Conservation (phyloP, 441 rosid genomes). For the Mallotus japonicus region DNA sequence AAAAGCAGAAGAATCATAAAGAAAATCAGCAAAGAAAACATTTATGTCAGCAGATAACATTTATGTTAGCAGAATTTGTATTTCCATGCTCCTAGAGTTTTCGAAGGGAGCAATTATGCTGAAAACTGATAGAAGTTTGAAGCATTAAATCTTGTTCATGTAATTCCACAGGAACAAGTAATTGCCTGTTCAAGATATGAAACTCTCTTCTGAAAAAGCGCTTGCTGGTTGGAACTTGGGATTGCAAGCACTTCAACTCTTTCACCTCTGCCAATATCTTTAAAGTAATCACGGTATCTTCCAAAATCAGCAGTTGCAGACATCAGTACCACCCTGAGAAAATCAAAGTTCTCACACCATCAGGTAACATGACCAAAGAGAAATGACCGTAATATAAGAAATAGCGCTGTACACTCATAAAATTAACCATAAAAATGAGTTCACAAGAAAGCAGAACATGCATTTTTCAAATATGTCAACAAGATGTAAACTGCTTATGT, state of each 20-base stretch:
- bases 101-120: not conserved
- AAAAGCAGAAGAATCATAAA: not conserved
- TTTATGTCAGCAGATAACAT: not conserved
- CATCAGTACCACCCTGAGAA: constrained; percentile 86
- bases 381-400: not conserved
- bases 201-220: constrained; percentile 61
- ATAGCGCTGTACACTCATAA: not conserved
- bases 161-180: constrained; percentile 4
- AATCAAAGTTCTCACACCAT: constrained; percentile 19
- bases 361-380: not conserved
- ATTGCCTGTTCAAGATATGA: constrained; percentile 83
- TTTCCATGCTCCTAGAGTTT: not conserved
- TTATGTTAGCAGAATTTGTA: not conserved
- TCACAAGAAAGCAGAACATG: not conserved
- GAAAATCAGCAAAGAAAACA: not conserved
- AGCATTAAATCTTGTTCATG: not conserved
- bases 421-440: not conserved
- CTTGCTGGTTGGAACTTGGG: constrained; percentile 60
- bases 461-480: constrained; percentile 12
- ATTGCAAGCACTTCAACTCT: constrained; percentile 91
- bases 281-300: constrained; percentile 83
- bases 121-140: not conserved
- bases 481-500: not conserved
- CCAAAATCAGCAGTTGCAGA: constrained; percentile 95
- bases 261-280: constrained; percentile 84